Conservation (phyloP, 2,329 filamentous ascomycete genomes). For the Fusarium praegraminearum region DNA sequence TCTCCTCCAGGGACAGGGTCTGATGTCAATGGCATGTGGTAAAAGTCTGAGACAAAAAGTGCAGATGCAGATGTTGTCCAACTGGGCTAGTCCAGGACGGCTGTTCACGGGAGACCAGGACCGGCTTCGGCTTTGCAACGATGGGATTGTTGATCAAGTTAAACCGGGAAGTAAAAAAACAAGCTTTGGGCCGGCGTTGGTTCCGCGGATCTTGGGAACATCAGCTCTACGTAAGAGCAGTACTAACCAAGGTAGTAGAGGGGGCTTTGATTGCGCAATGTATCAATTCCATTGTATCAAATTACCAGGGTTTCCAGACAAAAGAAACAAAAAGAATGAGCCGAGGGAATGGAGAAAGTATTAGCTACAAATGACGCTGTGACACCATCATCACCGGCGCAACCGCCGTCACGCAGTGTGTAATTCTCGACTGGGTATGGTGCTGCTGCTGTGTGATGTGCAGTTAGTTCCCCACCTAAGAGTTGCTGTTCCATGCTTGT, state of each 20-base stretch:
- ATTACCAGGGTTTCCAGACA: background rate
- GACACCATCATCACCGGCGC: constrained; percentile 45
- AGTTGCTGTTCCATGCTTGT: constrained; percentile 16
- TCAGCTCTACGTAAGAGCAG: constrained; percentile 3
- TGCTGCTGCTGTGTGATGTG: background rate
- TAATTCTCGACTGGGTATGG: constrained; percentile 18
- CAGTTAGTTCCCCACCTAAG: constrained; percentile 26
- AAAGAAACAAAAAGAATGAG: background rate
- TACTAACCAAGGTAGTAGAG: background rate
- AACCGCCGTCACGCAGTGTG: constrained; percentile 8
- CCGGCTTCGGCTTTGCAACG: constrained; percentile 14
- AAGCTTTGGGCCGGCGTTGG: constrained; percentile 27
- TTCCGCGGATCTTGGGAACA: constrained; percentile 12
- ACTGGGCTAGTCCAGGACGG: constrained; percentile 10
- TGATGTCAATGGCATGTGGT: constrained; percentile 39
- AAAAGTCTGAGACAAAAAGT: constrained; percentile 35
- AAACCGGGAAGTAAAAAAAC: constrained; percentile 23
- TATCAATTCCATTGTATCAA: background rate
- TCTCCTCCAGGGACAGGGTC: constrained; percentile 35
- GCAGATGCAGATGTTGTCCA: constrained; percentile 1
- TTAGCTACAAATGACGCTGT: constrained; percentile 42
- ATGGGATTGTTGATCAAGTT: constrained; percentile 4
- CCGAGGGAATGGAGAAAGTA: constrained; percentile 24
- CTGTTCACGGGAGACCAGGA: constrained; percentile 24
- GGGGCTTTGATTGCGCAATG: background rate